Evolutionary conservation across 495 filamentous ascomycete species (phyloP).

Genomic region (Aspergillus bertholletiae): DNA sequence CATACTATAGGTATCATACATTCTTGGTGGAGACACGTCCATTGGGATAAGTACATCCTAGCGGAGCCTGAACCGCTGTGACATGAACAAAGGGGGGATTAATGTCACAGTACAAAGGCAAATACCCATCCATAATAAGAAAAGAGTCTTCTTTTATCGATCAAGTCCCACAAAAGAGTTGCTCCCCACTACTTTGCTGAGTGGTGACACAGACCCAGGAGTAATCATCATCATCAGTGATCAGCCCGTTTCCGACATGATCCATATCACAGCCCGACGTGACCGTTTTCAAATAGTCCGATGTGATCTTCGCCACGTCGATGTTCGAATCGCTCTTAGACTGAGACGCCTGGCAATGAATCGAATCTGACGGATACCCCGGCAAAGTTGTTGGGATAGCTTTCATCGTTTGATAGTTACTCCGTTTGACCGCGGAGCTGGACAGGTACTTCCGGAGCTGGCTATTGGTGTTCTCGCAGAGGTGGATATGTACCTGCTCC

Average conservation of each 20-base stretch:
- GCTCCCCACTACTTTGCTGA: background rate
- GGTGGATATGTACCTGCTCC: background rate
- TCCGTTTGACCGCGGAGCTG: background rate
- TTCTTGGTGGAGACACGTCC: too few relatives aligned
- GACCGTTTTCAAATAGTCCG: background rate
- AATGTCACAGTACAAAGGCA: too few relatives aligned
- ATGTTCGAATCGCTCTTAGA: background rate
- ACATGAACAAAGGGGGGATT: too few relatives aligned
- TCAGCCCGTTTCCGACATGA: background rate
- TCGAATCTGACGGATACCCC: background rate
- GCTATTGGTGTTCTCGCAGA: background rate
- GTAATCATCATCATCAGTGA: background rate
- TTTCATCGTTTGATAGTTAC: background rate
- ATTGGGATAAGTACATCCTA: too few relatives aligned
- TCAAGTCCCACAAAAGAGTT: background rate
- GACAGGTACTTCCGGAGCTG: background rate
- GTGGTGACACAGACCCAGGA: background rate
- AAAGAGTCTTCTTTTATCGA: too few relatives aligned
- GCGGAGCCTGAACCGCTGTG: too few relatives aligned
- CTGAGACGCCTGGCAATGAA: background rate
- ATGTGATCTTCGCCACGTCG: background rate
- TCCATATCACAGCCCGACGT: background rate
- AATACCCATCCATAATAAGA: too few relatives aligned
- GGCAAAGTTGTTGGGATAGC: background rate
- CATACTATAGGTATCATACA: too few relatives aligned